phyloP scores from a whole-genome alignment of 495 filamentous ascomycete species.

The Penicillium subrubescens region DNA sequence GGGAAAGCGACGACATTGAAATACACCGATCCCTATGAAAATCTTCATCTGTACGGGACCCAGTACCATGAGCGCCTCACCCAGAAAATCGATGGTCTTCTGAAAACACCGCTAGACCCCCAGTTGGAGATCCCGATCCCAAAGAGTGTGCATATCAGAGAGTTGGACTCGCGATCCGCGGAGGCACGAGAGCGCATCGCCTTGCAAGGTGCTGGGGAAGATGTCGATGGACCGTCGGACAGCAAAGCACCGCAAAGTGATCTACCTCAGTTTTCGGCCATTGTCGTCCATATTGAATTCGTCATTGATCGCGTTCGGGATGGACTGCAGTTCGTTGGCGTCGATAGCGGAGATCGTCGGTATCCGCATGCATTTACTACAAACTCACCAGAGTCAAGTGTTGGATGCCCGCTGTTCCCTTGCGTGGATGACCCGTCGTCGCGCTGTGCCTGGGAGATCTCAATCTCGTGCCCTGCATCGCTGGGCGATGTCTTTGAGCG shows the following conservation, averaged over 20 bases:
- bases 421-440: slow-evolving; percentile 82
- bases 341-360: slow-evolving; percentile 71
- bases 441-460: slow-evolving; percentile 83
- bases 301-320: slow-evolving; percentile 71
- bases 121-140: slow-evolving; percentile 66
- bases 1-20: slow-evolving; percentile 58
- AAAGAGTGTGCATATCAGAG: slow-evolving; percentile 66
- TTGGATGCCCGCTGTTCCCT: slow-evolving; percentile 83
- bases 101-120: slow-evolving; percentile 59
- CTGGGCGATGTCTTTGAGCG: slow-evolving; percentile 77
- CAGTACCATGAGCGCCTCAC: slow-evolving; percentile 78
- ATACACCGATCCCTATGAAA: slow-evolving; percentile 74
- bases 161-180: slow-evolving; percentile 57
- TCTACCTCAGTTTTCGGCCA: slow-evolving; percentile 55
- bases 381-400: slow-evolving; percentile 74
- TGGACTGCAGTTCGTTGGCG: slow-evolving; percentile 87
- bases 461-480: slow-evolving; percentile 80
- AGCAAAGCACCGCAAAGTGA: slow-evolving; percentile 39
- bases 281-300: slow-evolving; percentile 73
- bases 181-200: slow-evolving; percentile 53
- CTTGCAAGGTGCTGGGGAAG: slow-evolving; percentile 40
- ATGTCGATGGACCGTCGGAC: slow-evolving; percentile 40
- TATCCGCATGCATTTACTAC: slow-evolving; percentile 93
- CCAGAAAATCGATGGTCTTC: slow-evolving; percentile 62
- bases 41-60: slow-evolving; percentile 65